These are phyloP conservation scores for Pharnaceum exiguum DNA, from an alignment of 148 eudicot species.

Conservation along the genomic window DNA sequence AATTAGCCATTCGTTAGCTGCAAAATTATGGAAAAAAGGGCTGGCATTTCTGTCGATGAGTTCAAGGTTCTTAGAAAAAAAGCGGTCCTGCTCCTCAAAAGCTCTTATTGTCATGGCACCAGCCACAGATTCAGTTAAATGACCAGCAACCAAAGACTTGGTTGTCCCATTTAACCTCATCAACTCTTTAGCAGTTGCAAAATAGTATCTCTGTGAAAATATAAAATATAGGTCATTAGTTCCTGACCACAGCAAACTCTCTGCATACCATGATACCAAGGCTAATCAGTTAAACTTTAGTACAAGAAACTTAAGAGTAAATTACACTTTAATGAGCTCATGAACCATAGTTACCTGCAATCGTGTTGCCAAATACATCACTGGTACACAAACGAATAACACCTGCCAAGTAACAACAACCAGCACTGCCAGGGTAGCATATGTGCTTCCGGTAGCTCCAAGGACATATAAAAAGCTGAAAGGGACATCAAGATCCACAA, in stretches of 20 bases:
- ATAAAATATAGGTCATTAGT: neutral
- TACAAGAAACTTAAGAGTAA: neutral
- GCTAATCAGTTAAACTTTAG: neutral
- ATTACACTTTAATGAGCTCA: neutral
- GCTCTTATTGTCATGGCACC: conserved; percentile 63
- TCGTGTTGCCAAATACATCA: conserved; percentile 34
- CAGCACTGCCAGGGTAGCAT: conserved; percentile 37
- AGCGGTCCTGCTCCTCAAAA: conserved; percentile 50
- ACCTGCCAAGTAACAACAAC: conserved; percentile 55
- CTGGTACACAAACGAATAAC: conserved; percentile 40
- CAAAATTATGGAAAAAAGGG: conserved; percentile 46
- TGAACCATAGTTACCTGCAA: conserved; percentile 39
- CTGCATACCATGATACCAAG: too few species aligned
- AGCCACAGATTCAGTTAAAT: conserved; percentile 49
- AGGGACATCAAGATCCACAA: conserved; percentile 49
- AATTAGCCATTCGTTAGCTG: conserved; percentile 58
- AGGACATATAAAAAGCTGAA: conserved; percentile 22
- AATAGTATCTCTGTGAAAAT: conserved; percentile 40
- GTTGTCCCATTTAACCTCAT: conserved; percentile 67
- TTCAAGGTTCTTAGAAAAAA: conserved; percentile 26
- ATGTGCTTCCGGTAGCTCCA: conserved; percentile 37
- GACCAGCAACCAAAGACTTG: conserved; percentile 47
- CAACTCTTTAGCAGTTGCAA: conserved; percentile 52
- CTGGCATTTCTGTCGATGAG: conserved; percentile 45
- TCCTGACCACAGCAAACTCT: too few species aligned